Evolutionary conservation across 192 early-diverging fungal genomes (phyloP), one percentile per base, ranked within the genome.

Genomic region (Geosiphon pyriformis): DNA sequence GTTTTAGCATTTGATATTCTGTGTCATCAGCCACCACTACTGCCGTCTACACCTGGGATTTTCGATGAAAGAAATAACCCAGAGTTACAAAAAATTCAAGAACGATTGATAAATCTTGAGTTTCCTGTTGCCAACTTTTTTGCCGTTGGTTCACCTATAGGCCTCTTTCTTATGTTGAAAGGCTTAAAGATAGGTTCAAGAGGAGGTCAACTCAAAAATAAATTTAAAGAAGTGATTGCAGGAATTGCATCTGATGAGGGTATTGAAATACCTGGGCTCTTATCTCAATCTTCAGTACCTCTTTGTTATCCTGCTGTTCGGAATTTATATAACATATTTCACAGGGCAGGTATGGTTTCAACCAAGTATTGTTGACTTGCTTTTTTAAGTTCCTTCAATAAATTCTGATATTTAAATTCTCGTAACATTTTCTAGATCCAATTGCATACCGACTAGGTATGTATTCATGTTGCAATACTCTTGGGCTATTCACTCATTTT

Each of bases 311-410:
- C 92, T 7, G 83, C 83, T 18, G 82, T 84, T 27, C 80, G 82
- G 35, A 85, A 86, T 25, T 25, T 93, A 17, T 94, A 91, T 77
- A 94, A 94, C 67, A 83, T 94, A 22, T 94, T 90, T 68, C 87
- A 89, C 72, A 84, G 72, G 33, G 68, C 76, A 4, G 77, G 70
- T 30, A 67, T 61, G 4, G 62, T 72, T 30, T 47, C 10, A 12
- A n/a, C 22, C 37, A 42, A 10, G 15, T 10, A 42, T 54, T 18
- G 7, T 18, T 17, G 3, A 65, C 6, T 22, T 23, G 26, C 12
- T 29, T 22, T 49, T 33, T 48, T 42, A 29, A 27, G 49, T 23
- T 33, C 25, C 58, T 34, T 23, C 42, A 12, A 23, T 23, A 25
- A 42, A 27, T 1, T 3, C 20, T 17, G 15, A 46, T 10, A 27